Percentiles rank a stretch among this genome's conserved stretches.
Evolutionary conservation across 345 rosid genomes (phyloP).

Genomic region (Adansonia digitata): DNA sequence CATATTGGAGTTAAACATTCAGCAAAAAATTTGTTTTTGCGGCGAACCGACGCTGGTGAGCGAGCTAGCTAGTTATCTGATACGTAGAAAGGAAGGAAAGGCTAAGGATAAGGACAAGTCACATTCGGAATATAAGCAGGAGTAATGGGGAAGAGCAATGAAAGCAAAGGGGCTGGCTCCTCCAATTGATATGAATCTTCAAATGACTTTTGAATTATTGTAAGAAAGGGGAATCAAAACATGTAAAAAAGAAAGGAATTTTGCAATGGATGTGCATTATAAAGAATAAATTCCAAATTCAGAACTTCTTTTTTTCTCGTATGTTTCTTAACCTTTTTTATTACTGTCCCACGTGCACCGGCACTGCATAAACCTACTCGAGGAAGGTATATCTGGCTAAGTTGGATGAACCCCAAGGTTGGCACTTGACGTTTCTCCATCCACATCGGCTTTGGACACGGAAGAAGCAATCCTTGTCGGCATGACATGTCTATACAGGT

Average conservation of each 20-base stretch:
- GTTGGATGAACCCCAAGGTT: slow-evolving; percentile 14
- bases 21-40: slow-evolving; percentile 28
- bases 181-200: slow-evolving; percentile 48
- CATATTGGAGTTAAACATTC: slow-evolving; percentile 17
- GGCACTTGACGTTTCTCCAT: not conserved
- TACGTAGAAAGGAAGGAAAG: not conserved
- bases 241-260: slow-evolving; percentile 34
- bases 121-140: slow-evolving; percentile 15
- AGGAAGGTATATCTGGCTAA: slow-evolving; percentile 43
- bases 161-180: slow-evolving; percentile 2
- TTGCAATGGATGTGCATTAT: slow-evolving; percentile 42
- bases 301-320: too few species aligned
- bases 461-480: slow-evolving; percentile 17
- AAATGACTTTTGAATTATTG: slow-evolving; percentile 64
- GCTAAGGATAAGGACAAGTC: slow-evolving; percentile 10
- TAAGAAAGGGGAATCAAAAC: slow-evolving; percentile 36
- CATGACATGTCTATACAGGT: not conserved
- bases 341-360: slow-evolving; percentile 36
- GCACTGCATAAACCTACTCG: slow-evolving; percentile 36
- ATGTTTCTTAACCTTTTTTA: slow-evolving; percentile 28
- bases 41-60: too few species aligned
- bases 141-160: slow-evolving; percentile 11
- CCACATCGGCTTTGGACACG: slow-evolving; percentile 6
- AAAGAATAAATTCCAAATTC: slow-evolving; percentile 54
- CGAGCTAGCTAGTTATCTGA: too few species aligned